phyloP scores from a whole-genome alignment of 2,329 filamentous ascomycete species.

The Aspergillus fructus region DNA sequence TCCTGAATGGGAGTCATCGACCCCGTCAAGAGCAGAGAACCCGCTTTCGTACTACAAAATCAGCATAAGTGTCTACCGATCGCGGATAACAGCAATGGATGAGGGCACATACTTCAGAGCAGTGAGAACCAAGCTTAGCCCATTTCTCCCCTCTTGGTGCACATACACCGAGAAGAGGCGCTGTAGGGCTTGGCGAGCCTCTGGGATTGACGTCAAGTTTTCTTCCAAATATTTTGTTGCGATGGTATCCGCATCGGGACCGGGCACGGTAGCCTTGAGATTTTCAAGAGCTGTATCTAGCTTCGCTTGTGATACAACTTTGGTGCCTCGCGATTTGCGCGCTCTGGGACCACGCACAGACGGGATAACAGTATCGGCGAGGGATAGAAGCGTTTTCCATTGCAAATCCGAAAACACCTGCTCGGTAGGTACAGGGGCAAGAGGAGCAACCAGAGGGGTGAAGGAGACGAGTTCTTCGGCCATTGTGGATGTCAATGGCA shows the following conservation, averaged over 20 bases:
- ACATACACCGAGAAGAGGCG: constrained; percentile 51
- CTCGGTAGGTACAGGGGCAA: constrained; percentile 48
- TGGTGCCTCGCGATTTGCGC: constrained; percentile 33
- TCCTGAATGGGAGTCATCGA: constrained; percentile 54
- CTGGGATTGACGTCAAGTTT: constrained; percentile 47
- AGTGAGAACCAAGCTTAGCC: constrained; percentile 53
- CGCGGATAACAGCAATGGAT: no score
- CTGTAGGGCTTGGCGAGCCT: constrained; percentile 50
- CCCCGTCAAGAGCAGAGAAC: constrained; percentile 59
- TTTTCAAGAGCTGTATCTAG: constrained; percentile 39
- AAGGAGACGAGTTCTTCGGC: constrained; percentile 21
- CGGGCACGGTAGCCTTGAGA: constrained; percentile 27
- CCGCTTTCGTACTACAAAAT: constrained; percentile 49
- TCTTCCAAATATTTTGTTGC: constrained; percentile 50
- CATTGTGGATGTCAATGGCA: constrained; percentile 16
- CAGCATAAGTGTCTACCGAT: not conserved
- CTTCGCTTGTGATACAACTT: constrained; percentile 41
- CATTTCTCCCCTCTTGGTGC: constrained; percentile 48
- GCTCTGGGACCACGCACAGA: constrained; percentile 46
- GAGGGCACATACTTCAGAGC: constrained; percentile 49
- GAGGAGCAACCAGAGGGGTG: constrained; percentile 41
- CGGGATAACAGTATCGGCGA: constrained; percentile 59
- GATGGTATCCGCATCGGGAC: constrained; percentile 34
- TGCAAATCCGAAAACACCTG: constrained; percentile 55
- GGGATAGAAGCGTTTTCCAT: constrained; percentile 59